These are phyloP conservation scores for Penicillium sp. DNA, from an alignment of 2,329 filamentous ascomycete species.

Conservation along the genomic window DNA sequence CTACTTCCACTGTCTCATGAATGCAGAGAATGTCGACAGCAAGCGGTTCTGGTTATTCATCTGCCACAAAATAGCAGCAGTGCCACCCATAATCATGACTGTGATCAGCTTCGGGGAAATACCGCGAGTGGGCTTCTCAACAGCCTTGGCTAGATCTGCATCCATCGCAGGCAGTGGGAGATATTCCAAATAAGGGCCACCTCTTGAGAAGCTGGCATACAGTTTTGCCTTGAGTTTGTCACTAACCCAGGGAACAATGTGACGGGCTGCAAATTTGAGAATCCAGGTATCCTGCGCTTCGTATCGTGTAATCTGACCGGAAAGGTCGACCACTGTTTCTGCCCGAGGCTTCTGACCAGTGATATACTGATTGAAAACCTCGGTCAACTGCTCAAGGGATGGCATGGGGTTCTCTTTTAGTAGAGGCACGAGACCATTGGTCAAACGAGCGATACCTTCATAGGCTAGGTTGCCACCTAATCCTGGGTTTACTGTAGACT, in stretches of 20 bases:
- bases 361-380: slow-evolving; percentile 20
- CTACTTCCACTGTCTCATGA: not conserved
- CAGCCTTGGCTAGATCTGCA: not conserved
- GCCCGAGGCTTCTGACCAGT: slow-evolving; percentile 23
- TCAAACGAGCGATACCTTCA: slow-evolving; percentile 38
- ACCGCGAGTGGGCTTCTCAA: too few relatives aligned
- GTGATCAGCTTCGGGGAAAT: not conserved
- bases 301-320: slow-evolving; percentile 24
- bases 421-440: slow-evolving; percentile 30
- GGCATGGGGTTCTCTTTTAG: slow-evolving; percentile 14
- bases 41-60: not conserved
- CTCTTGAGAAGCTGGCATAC: slow-evolving; percentile 10
- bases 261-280: slow-evolving; percentile 14
- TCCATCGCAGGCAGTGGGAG: slow-evolving; percentile 4
- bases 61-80: not conserved
- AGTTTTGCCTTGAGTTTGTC: slow-evolving; percentile 12
- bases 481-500: slow-evolving; percentile 31
- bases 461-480: slow-evolving; percentile 42
- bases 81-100: not conserved
- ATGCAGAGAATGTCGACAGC: not conserved
- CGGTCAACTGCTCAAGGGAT: slow-evolving; percentile 15
- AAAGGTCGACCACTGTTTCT: slow-evolving; percentile 14
- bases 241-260: slow-evolving; percentile 13
- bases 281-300: slow-evolving; percentile 28
- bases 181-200: slow-evolving; percentile 9